phyloP scores from a whole-genome alignment of 371 early-diverging fungal species.

The Choanephora cucurbitarum region DNA sequence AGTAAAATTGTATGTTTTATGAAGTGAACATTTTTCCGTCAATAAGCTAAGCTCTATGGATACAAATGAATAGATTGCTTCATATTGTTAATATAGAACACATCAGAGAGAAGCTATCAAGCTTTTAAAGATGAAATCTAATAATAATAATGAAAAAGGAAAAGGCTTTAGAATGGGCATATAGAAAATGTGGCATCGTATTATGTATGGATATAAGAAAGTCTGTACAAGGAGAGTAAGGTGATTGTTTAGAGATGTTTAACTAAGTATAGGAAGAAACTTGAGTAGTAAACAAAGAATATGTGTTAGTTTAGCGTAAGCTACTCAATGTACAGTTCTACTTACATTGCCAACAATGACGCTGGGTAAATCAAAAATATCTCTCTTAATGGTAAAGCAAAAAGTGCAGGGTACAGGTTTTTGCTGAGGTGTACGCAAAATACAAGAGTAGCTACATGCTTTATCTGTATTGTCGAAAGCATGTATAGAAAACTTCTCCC shows the following conservation, averaged over 20 bases:
- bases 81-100: too few relatives aligned
- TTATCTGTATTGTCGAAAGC: constrained; percentile 90
- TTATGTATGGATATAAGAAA: too few relatives aligned
- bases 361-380: constrained; percentile 91
- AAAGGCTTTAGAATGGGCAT: too few relatives aligned
- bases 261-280: constrained; percentile 53
- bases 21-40: too few relatives aligned
- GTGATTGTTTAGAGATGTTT: constrained; percentile 1
- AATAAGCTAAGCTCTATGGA: too few relatives aligned
- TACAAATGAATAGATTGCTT: too few relatives aligned
- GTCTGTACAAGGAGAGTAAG: too few relatives aligned
- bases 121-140: too few relatives aligned
- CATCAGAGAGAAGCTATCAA: too few relatives aligned
- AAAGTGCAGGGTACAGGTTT: constrained; percentile 83
- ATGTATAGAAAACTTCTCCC: constrained; percentile 88
- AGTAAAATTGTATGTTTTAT: too few relatives aligned
- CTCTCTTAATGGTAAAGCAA: constrained; percentile 91
- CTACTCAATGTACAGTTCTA: neutral
- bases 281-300: constrained; percentile 6
- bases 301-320: neutral
- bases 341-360: constrained; percentile 80
- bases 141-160: too few relatives aligned
- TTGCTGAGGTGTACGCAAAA: constrained; percentile 68
- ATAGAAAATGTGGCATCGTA: too few relatives aligned
- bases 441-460: constrained; percentile 73